Conservation (phyloP, 768 basidiomycete genomes). For the Trametes cingulata region DNA sequence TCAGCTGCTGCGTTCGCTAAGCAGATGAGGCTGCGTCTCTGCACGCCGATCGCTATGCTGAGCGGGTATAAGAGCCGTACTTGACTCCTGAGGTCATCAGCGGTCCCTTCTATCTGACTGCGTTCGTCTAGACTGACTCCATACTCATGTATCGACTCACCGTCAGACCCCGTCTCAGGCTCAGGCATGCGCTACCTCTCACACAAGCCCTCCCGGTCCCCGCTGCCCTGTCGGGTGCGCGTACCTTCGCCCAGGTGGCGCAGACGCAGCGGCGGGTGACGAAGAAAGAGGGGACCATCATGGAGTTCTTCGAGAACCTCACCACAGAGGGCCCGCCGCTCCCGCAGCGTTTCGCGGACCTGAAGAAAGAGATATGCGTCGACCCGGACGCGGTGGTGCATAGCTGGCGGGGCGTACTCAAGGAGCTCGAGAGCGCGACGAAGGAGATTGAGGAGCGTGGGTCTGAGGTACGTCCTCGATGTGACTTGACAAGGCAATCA, state of each 20-base stretch:
- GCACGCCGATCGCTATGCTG: too few relatives aligned
- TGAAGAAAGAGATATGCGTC: constrained; percentile 58
- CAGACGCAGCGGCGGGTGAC: background rate
- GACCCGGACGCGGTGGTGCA: constrained; percentile 41
- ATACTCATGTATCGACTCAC: too few relatives aligned
- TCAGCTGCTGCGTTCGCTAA: too few relatives aligned
- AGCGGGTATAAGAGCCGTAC: too few relatives aligned
- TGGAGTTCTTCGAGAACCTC: constrained; percentile 48
- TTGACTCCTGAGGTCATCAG: too few relatives aligned
- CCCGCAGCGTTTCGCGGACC: constrained; percentile 55
- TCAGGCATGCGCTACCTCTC: too few relatives aligned
- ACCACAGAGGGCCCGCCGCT: constrained; percentile 42
- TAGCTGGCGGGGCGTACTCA: constrained; percentile 58
- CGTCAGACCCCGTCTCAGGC: too few relatives aligned
- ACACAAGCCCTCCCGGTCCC: too few relatives aligned
- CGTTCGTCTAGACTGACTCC: too few relatives aligned
- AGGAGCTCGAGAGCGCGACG: constrained; percentile 46
- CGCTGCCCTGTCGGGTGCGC: background rate
- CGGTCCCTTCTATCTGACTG: too few relatives aligned
- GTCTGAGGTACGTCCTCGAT: constrained; percentile 41
- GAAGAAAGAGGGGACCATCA: constrained; percentile 44
- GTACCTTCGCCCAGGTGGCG: background rate
- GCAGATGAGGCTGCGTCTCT: too few relatives aligned
- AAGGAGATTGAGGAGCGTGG: constrained; percentile 50
- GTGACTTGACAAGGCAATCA: background rate